Base-by-base conservation (phyloP, 1,284 basidiomycete species). In the Somion occarium region DNA sequence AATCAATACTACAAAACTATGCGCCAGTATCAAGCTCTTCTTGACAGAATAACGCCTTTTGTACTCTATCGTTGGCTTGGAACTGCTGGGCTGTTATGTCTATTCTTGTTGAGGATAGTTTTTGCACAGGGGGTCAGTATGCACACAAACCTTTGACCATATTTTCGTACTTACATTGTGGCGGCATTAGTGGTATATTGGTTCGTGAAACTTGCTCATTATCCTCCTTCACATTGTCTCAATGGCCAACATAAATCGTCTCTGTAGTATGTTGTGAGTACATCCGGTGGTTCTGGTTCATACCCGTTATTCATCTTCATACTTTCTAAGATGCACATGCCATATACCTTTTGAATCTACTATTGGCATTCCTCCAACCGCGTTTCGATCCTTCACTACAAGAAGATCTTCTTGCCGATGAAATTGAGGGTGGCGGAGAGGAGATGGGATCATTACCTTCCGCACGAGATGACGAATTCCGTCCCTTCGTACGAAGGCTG, bases 321-420 rank as follows among this genome's bases (percentile, higher is more conserved):
- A 18, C n/a, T 41, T n/a, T 19, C 18, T 19, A 15, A 91, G 88
- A 94, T 65, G 91, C 88, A 25, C 83, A 90, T 57, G 91, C 90
- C 38, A 97, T 97, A 63, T 97, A 96, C 73, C 83, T 97, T 57
- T 78, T 96, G 55, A 96, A 96, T 72, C 79, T 95, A 48, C 81
- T 94, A 38, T 75, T 93, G 55, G 91, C 89, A 5, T 94, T 95
- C 73, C 75, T 95, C 4, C 90, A 92, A 72, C 93, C 93, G 38
- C 91, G 88, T 67, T 99, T 99, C 69, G 97, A 99, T 71, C 96
- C 97, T 0, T 94, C 93, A 1, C 74, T 98, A 37, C 90, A 96
- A 59, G 90, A 90, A 42, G 97, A 99, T 69, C 75, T 98, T 2
- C 79, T 92, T 50, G 95, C 93, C 4, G 91, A 96, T 64, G 94